Evolutionary conservation across 2,329 filamentous ascomycete genomes (phyloP), one percentile per base, ranked within the genome.

Genomic region (Aspergillus jensenii): DNA sequence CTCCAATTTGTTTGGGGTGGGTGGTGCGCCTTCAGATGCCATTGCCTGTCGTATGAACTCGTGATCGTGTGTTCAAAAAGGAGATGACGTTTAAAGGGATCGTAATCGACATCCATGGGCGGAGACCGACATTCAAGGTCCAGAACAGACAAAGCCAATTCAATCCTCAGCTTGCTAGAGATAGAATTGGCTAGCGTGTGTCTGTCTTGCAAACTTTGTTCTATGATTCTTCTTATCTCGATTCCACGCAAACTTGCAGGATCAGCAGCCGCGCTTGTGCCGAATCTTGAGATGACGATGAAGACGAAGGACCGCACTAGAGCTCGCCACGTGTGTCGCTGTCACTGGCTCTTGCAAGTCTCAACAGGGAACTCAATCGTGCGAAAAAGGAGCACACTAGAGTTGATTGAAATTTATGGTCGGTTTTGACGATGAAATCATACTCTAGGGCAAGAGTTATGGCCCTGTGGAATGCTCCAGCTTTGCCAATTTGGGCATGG

Each of bases 1-100:
- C 49, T 67, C 65, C 33, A 67, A 37, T 47, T 66, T 66, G 55
- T 62, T 61, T 47, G 52, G 44, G 44, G 54, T 59, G 8, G 59
- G 61, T 50, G 67, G 62, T 1, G 54, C 53, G 31, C 27, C 44
- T 14, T 53, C 56, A 12, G 52, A 47, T 25, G 54, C 53, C 59
- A 62, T 62, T 23, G 37, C 21, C 51, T 41, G n/a, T 58, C 40
- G 39, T 27, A 15, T 43, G 17, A 21, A n/a, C 21, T 47, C 19
- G 53, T 43, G 25, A 11, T 35, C 12, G 4, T 25, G 19, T 48
- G 31, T 41, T 37, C 17, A 3, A 35, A 11, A 41, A 17, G 17
- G 27, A 27, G 49, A 19, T 19, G 21, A 37, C 21, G 23, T 27
- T 40, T 50, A 60, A 35, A 39, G 31, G 41, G 51, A 37, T 35